Evolutionary conservation across 73 alveolate genomes (phyloP).

Genomic region (Stentor coeruleus): DNA sequence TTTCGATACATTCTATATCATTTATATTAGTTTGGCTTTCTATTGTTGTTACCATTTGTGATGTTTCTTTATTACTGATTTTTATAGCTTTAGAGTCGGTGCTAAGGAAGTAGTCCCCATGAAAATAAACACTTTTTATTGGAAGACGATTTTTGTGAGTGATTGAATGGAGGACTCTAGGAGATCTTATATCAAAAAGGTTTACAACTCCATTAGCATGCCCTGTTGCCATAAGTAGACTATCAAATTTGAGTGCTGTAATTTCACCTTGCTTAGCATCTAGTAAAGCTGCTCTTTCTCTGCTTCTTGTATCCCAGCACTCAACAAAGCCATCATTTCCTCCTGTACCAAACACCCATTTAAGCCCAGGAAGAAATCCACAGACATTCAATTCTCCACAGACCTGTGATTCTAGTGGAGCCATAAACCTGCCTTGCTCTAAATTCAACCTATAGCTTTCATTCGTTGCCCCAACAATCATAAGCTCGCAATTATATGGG

Average conservation of each 20-base stretch:
- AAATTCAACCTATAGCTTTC: constrained; percentile 87
- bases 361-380: constrained; percentile 62
- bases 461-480: constrained; percentile 89
- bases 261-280: constrained; percentile 57
- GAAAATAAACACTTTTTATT: constrained; percentile 62
- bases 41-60: constrained; percentile 67
- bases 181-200: constrained; percentile 82
- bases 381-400: constrained; percentile 66
- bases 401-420: constrained; percentile 55
- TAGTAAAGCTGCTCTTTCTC: constrained; percentile 46
- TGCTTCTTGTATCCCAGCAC: constrained; percentile 68
- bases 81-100: constrained; percentile 76
- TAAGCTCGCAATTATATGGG: constrained; percentile 80
- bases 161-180: constrained; percentile 62
- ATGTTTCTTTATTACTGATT: constrained; percentile 72
- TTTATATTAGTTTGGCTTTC: constrained; percentile 75
- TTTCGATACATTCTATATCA: constrained; percentile 62
- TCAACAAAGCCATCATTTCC: constrained; percentile 83
- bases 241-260: constrained; percentile 71
- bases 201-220: constrained; percentile 64
- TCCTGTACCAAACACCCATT: constrained; percentile 65
- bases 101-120: constrained; percentile 63
- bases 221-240: constrained; percentile 82
- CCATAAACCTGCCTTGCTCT: constrained; percentile 83
- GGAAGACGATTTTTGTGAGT: constrained; percentile 78